Evolutionary conservation across 2,329 filamentous ascomycete genomes (phyloP), one percentile per base, ranked within the genome.

Genomic region (Aspergillus uvarum): DNA sequence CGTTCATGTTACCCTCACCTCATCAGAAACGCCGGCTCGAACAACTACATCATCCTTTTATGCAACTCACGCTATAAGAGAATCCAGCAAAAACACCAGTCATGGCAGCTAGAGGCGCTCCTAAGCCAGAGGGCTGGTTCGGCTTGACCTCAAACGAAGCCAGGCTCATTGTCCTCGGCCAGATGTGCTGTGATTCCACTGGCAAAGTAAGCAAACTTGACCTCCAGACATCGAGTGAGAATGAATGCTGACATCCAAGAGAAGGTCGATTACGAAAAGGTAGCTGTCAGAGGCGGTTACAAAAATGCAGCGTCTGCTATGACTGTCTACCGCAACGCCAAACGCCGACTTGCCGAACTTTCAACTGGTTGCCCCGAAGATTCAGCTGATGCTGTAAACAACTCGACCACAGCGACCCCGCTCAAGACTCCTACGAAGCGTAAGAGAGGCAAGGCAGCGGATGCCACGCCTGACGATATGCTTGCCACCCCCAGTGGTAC

Each of bases 181-280:
- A 64, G 5, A 51, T 67, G 24, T 61, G 57, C 51, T 53, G 56
- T 7, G 59, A 63, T 26, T 57, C 60, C 2, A 21, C 47, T 2
- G 59, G 54, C 49, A 70, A 68, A 56, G 67, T 68, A 60, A 2
- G 29, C 31, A 14, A 5, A 3, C 24, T 21, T 2, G 22, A 16
- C 2, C 12, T 51, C 26, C 7, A 21, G 14, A 4, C n/a, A 52
- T 24, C 10, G 14, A 48, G 47, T 8, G 50, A 21, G 38, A 42
- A 11, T n/a, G 26, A 54, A 31, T 31, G 11, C 58, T 51, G 60
- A 50, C 22, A 35, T 29, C 26, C 26, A 51, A 51, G 19, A 26
- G 12, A 59, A 79, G 77, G 59, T 79, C 26, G 77, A 81, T 65
- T 75, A 71, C 59, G 66, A 71, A 0, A 76, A 71, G 24, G 63